Evolutionary conservation across 108 stramenopile species (phyloP).

Genomic region (Skeletonema menzelii): DNA sequence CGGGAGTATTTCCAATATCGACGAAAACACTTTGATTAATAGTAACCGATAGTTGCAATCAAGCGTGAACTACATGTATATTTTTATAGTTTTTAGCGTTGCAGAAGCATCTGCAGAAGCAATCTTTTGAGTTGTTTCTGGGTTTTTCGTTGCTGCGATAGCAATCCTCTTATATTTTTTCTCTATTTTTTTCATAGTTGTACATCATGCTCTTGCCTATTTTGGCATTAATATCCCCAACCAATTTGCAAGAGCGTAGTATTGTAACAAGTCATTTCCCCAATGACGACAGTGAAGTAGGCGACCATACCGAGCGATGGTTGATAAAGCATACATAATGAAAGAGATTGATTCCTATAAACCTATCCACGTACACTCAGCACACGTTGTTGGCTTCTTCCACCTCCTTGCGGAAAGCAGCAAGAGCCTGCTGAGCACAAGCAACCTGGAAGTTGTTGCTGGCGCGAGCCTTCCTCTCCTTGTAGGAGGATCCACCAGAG

Average conservation of each 20-base stretch:
- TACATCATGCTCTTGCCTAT: background rate
- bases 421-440: conserved; percentile 58
- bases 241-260: background rate
- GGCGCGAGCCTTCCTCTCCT: conserved; percentile 11
- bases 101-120: background rate
- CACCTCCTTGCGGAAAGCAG: conserved; percentile 44
- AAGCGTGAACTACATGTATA: background rate
- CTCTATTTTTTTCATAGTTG: background rate
- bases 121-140: background rate
- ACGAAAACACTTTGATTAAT: conserved; percentile 83
- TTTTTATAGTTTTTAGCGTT: conserved; percentile 1
- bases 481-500: conserved; percentile 8
- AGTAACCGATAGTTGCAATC: background rate
- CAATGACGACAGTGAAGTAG: background rate
- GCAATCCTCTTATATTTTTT: conserved; percentile 1
- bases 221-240: background rate
- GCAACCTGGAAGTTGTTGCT: conserved; percentile 46
- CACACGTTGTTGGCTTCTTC: background rate
- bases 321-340: background rate
- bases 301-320: background rate
- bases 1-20: conserved; percentile 71
- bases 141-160: background rate
- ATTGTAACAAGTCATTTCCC: background rate
- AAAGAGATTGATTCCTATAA: background rate
- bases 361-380: background rate